A percentile compares a stretch with the other conserved stretches of the same genome.
Evolutionary conservation across 208 protist species (phyloP).

Genomic region (Trichomonas vaginalis): DNA sequence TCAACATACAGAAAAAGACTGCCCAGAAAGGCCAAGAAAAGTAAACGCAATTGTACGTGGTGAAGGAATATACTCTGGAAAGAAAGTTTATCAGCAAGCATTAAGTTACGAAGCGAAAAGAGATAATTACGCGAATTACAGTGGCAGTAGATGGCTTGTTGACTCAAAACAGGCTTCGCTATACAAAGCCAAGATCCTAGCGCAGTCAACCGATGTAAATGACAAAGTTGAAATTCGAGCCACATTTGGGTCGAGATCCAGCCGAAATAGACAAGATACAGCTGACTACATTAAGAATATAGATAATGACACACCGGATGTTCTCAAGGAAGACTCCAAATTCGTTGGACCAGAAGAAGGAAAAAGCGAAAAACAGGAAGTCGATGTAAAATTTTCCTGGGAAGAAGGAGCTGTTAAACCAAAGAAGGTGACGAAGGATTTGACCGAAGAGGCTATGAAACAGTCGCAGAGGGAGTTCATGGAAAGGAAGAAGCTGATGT

Average conservation of each 20-base stretch:
- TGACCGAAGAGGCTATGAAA: background rate
- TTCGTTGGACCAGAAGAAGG: background rate
- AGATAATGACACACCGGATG: background rate
- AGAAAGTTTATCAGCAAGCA: background rate
- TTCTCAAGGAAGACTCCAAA: background rate
- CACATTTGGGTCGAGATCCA: background rate
- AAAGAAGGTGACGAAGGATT: background rate
- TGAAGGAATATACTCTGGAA: background rate
- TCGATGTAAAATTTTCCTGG: background rate
- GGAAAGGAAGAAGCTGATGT: background rate
- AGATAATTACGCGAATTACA: background rate
- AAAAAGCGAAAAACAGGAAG: background rate
- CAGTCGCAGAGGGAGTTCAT: background rate
- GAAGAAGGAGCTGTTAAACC: background rate
- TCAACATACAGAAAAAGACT: background rate
- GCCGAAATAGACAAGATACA: background rate
- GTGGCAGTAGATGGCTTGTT: background rate
- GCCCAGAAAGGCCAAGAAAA: background rate
- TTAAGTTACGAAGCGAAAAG: background rate
- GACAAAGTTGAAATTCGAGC: background rate
- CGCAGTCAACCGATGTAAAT: background rate
- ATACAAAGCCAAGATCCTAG: background rate
- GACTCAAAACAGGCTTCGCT: background rate
- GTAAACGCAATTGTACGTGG: background rate
- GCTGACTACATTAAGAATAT: background rate